Evolutionary conservation across 176 grass and related monocot species (phyloP).

Genomic region (Chloris gayana): DNA sequence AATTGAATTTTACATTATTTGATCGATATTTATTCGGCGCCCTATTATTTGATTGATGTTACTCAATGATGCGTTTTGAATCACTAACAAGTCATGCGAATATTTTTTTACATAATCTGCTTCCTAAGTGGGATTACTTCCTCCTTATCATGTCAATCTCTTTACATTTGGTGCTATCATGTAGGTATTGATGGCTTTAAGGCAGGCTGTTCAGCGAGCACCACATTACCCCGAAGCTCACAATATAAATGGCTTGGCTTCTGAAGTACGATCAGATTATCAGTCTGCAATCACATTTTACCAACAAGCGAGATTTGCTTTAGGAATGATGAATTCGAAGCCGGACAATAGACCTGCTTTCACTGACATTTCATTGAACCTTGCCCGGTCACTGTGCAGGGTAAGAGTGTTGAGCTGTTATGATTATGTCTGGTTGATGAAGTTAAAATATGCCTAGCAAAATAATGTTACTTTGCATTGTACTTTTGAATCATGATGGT

Average conservation of each 20-base stretch:
- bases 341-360: slow-evolving; percentile 50
- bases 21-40: neutral
- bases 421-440: slow-evolving; percentile 10
- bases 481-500: slow-evolving; percentile 33
- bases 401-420: slow-evolving; percentile 45
- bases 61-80: slow-evolving; percentile 24
- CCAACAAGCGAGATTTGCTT: slow-evolving; percentile 59
- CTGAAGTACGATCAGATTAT: slow-evolving; percentile 83
- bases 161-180: slow-evolving; percentile 30
- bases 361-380: slow-evolving; percentile 80
- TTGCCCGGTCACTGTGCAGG: slow-evolving; percentile 87
- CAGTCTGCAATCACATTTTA: slow-evolving; percentile 75
- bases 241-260: slow-evolving; percentile 87
- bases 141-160: slow-evolving; percentile 16
- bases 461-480: slow-evolving; percentile 12
- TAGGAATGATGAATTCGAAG: slow-evolving; percentile 47
- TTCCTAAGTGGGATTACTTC: neutral
- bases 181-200: slow-evolving; percentile 86
- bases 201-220: slow-evolving; percentile 77
- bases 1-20: slow-evolving; percentile 9
- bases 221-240: slow-evolving; percentile 80
- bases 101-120: slow-evolving; percentile 9
- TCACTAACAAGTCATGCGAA: neutral
- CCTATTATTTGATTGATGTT: slow-evolving; percentile 5
- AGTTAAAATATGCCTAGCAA: slow-evolving; percentile 13